Evolutionary conservation across 1,284 basidiomycete species (phyloP).

Genomic region (Pseudomicrostroma phylloplanum): DNA sequence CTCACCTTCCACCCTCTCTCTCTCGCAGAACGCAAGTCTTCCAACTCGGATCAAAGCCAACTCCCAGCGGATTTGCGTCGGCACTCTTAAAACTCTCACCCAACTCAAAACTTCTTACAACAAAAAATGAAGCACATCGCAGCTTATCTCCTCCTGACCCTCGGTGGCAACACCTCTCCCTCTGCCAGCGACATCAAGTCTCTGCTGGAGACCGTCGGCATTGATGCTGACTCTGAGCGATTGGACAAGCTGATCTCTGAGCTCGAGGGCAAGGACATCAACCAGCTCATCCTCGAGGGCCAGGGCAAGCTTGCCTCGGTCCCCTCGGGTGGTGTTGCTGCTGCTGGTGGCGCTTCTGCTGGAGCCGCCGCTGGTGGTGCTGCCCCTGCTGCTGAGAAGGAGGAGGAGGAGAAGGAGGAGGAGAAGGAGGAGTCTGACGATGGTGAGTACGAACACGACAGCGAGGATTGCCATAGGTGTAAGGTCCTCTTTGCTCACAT

Average conservation of each 20-base stretch:
- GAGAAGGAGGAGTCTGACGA: slow-evolving; percentile 58
- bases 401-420: slow-evolving; percentile 63
- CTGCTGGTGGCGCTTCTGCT: slow-evolving; percentile 38
- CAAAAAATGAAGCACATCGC: slow-evolving; percentile 48
- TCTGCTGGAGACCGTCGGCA: slow-evolving; percentile 75
- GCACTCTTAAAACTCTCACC: slow-evolving; percentile 15
- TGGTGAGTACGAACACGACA: slow-evolving; percentile 41
- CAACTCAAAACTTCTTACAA: slow-evolving; percentile 8
- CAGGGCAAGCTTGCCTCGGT: slow-evolving; percentile 89
- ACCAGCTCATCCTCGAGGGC: slow-evolving; percentile 84
- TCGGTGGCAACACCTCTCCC: slow-evolving; percentile 83
- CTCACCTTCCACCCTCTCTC: slow-evolving; percentile 14
- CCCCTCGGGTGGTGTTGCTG: slow-evolving; percentile 52
- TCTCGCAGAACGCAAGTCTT: slow-evolving; percentile 65
- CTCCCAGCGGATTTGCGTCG: slow-evolving; percentile 47
- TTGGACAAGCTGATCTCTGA: slow-evolving; percentile 82
- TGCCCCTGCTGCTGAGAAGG: slow-evolving; percentile 57
- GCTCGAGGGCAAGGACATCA: slow-evolving; percentile 85
- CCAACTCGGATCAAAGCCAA: slow-evolving; percentile 56
- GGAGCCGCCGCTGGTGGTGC: slow-evolving; percentile 57
- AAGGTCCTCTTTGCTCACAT: not conserved
- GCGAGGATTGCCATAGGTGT: not conserved
- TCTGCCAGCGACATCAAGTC: slow-evolving; percentile 82
- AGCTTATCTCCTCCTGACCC: slow-evolving; percentile 85
- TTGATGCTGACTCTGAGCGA: slow-evolving; percentile 79